phyloP scores from a whole-genome alignment of 2,329 filamentous ascomycete species.

The Neopestalotiopsis clavispora region DNA sequence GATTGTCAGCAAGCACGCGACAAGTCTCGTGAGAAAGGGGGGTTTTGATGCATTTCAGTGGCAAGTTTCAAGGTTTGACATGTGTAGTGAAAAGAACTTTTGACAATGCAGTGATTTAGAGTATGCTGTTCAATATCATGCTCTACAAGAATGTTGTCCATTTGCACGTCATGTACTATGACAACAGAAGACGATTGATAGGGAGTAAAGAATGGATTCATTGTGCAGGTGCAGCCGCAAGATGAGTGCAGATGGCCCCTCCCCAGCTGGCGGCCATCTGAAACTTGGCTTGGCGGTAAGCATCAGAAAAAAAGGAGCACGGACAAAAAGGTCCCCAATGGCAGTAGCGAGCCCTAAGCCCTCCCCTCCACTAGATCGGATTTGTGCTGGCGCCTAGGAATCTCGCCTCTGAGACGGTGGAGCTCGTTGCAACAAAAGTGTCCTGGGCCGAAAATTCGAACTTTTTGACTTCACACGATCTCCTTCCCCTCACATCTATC shows the following conservation, averaged over 20 bases:
- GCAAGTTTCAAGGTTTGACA: neutral
- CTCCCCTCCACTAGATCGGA: conserved; percentile 16
- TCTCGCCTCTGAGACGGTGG: conserved; percentile 17
- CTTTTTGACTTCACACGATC: conserved; percentile 54
- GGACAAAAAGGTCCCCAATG: conserved; percentile 11
- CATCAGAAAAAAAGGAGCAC: neutral
- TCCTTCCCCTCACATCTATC: conserved; percentile 40
- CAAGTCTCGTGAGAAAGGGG: neutral
- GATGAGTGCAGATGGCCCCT: neutral
- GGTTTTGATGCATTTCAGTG: neutral
- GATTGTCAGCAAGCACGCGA: neutral
- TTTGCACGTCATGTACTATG: neutral
- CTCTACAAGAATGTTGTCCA: neutral
- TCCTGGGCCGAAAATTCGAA: conserved; percentile 38
- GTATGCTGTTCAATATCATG: neutral
- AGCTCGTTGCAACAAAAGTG: conserved; percentile 16
- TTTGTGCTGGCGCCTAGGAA: conserved; percentile 4
- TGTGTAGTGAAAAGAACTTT: neutral
- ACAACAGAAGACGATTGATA: neutral
- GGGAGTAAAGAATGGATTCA: neutral
- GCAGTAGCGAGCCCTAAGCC: conserved; percentile 20
- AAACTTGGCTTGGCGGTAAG: neutral
- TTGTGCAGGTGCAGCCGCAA: neutral
- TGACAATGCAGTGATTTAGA: too few species aligned
- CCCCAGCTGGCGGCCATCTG: neutral